phyloP scores from a whole-genome alignment of 768 basidiomycete genomes.

The Chalciporus piperatus region DNA sequence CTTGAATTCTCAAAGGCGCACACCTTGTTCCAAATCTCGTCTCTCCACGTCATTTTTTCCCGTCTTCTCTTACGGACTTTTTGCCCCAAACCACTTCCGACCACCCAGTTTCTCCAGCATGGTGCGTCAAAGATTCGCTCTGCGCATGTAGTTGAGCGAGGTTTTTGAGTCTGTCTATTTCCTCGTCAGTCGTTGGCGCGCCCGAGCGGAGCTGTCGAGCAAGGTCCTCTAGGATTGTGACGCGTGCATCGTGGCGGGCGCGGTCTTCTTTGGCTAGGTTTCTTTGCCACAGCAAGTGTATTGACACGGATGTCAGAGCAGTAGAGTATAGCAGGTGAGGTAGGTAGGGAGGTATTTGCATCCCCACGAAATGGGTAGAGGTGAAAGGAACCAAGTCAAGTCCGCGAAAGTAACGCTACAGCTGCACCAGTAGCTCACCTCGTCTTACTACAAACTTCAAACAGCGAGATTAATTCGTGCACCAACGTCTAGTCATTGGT shows the following conservation, averaged over 20 bases:
- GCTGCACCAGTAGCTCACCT: background rate
- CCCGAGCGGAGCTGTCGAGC: slow-evolving; percentile 49
- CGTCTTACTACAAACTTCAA: background rate
- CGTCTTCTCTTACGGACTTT: slow-evolving; percentile 16
- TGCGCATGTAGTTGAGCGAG: slow-evolving; percentile 44
- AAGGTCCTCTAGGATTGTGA: slow-evolving; percentile 62
- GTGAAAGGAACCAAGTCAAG: background rate
- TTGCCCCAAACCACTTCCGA: slow-evolving; percentile 48
- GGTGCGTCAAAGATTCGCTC: slow-evolving; percentile 10
- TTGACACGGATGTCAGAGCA: slow-evolving; percentile 63
- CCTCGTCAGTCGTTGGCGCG: slow-evolving; percentile 43
- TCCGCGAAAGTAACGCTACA: background rate
- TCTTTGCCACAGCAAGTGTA: slow-evolving; percentile 60
- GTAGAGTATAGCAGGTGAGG: slow-evolving; percentile 65
- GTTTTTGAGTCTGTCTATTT: slow-evolving; percentile 52
- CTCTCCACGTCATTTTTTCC: slow-evolving; percentile 37
- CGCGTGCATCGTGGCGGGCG: slow-evolving; percentile 51
- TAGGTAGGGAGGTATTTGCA: slow-evolving; percentile 43
- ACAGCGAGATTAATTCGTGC: background rate
- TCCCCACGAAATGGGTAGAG: slow-evolving; percentile 1
- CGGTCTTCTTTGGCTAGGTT: slow-evolving; percentile 50
- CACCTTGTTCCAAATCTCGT: slow-evolving; percentile 40
- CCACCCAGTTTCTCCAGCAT: slow-evolving; percentile 39
- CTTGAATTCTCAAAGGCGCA: slow-evolving; percentile 8
- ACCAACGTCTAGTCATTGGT: background rate